phyloP scores from a whole-genome alignment of 2,329 filamentous ascomycete genomes.

The Xylariaceae sp. region DNA sequence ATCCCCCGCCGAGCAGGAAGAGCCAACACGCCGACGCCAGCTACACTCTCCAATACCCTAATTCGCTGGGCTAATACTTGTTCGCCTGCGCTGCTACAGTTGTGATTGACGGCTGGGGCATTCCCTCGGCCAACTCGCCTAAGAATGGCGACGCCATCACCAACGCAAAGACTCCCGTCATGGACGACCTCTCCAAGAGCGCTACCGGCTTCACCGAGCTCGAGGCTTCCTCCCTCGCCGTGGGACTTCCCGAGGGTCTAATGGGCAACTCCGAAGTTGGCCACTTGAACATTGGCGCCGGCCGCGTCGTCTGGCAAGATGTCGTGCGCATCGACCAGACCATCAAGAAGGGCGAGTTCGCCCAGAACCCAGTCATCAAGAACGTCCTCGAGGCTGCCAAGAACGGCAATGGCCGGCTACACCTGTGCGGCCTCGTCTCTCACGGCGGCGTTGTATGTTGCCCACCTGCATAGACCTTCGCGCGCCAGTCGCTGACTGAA shows the following conservation, averaged over 20 bases:
- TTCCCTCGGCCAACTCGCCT: constrained; percentile 71
- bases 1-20: constrained; percentile 9
- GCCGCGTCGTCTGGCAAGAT: constrained; percentile 96
- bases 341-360: constrained; percentile 77
- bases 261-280: constrained; percentile 99
- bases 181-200: constrained; percentile 84
- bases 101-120: constrained; percentile 99
- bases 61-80: constrained; percentile 43
- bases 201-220: constrained; percentile 83
- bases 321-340: constrained; percentile 93
- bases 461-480: background rate
- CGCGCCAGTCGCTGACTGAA: constrained; percentile 6
- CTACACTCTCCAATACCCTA: constrained; percentile 51
- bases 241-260: constrained; percentile 89
- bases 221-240: constrained; percentile 90
- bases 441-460: constrained; percentile 77
- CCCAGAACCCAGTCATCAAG: constrained; percentile 69
- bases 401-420: constrained; percentile 82
- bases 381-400: constrained; percentile 71
- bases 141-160: constrained; percentile 92
- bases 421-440: constrained; percentile 85
- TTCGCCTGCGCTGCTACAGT: constrained; percentile 36
- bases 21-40: constrained; percentile 38
- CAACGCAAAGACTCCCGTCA: constrained; percentile 84
- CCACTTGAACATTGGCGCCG: constrained; percentile 96